Percentiles rank a stretch among this genome's conserved stretches.
Conservation (phyloP, 148 eudicot species). For the Chenopodium berlandieri region DNA sequence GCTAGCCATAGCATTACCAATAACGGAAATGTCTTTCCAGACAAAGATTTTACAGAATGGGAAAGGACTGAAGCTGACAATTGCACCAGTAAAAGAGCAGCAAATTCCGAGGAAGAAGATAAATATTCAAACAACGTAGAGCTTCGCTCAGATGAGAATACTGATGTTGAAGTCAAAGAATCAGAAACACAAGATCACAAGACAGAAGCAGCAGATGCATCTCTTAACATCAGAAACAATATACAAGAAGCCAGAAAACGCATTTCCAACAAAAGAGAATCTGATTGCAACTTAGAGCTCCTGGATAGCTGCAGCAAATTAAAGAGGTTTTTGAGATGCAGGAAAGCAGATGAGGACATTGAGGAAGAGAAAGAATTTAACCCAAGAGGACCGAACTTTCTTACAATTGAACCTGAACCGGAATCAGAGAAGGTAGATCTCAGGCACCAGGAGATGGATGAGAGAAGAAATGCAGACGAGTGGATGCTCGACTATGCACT, state of each 20-base stretch:
- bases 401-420: constrained; percentile 57
- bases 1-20: background rate
- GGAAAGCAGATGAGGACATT: constrained; percentile 26
- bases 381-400: constrained; percentile 71
- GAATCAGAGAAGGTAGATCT: constrained; percentile 81
- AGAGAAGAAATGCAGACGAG: constrained; percentile 67
- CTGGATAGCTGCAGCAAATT: constrained; percentile 23
- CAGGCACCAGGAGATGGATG: constrained; percentile 74
- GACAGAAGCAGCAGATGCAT: constrained; percentile 15
- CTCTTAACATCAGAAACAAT: background rate
- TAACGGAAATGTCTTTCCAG: background rate
- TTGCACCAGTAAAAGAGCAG: background rate
- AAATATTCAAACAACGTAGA: constrained; percentile 2
- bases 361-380: constrained; percentile 55
- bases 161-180: constrained; percentile 5
- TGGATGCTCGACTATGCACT: constrained; percentile 93
- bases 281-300: constrained; percentile 24
- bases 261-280: constrained; percentile 3
- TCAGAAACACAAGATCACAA: constrained; percentile 10
- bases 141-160: constrained; percentile 6
- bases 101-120: constrained; percentile 25
- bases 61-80: background rate
- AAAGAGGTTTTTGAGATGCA: constrained; percentile 30
- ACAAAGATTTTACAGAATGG: background rate
- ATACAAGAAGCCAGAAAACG: constrained; percentile 1